Conservation (phyloP, 177 flowering plant genomes). For the Vitis hybrid region DNA sequence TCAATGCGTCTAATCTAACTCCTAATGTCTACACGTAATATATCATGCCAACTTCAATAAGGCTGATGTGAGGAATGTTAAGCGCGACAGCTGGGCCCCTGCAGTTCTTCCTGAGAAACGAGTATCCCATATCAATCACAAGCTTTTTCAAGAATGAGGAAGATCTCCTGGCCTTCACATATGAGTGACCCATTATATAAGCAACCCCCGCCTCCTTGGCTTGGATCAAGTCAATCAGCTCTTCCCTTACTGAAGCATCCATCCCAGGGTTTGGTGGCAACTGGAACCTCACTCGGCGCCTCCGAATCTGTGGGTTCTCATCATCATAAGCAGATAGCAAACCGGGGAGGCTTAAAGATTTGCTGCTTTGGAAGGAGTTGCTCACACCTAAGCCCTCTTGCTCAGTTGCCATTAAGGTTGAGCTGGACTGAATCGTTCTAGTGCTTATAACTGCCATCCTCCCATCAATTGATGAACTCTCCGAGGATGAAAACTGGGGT, state of each 20-base stretch:
- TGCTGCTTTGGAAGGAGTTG: conserved; percentile 56
- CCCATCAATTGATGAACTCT: conserved; percentile 64
- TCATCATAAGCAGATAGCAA: conserved; percentile 64
- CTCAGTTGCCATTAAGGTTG: conserved; percentile 47
- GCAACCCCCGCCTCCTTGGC: conserved; percentile 97
- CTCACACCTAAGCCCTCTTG: conserved; percentile 31
- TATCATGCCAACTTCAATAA: conserved; percentile 91
- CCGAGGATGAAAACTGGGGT: conserved; percentile 61
- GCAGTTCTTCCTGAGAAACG: conserved; percentile 90
- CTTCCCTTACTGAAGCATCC: conserved; percentile 72
- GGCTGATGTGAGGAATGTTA: conserved; percentile 85
- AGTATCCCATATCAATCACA: conserved; percentile 73
- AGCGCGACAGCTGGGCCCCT: conserved; percentile 89
- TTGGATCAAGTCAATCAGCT: conserved; percentile 69
- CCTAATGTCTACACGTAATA: conserved; percentile 59
- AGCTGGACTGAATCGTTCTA: conserved; percentile 34
- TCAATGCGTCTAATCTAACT: background rate
- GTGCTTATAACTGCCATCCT: conserved; percentile 90
- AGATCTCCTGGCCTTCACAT: conserved; percentile 74
- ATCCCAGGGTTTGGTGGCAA: conserved; percentile 49
- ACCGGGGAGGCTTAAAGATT: conserved; percentile 62
- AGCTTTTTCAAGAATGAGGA: conserved; percentile 74
- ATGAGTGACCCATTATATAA: conserved; percentile 90
- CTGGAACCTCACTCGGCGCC: conserved; percentile 70
- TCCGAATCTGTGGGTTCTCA: conserved; percentile 62